These are phyloP conservation scores for Erythrobasidium hasegawianum DNA, from an alignment of 1,284 basidiomycete species.

Conservation along the genomic window DNA sequence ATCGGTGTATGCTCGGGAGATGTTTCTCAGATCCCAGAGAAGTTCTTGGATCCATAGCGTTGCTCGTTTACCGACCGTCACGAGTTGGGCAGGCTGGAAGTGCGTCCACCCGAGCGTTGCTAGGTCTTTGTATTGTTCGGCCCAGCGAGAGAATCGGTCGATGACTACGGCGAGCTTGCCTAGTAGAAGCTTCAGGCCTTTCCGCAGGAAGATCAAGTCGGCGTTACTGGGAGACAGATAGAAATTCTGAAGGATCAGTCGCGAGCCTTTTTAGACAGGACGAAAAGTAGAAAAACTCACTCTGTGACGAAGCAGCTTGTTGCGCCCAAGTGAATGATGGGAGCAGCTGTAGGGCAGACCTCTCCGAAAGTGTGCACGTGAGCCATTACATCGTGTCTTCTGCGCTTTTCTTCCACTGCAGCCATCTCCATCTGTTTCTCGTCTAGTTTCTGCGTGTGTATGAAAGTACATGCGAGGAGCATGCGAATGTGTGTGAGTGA, in stretches of 20 bases:
- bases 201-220: conserved; percentile 92
- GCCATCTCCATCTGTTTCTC: conserved; percentile 88
- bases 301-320: conserved; percentile 99
- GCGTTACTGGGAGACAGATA: too few relatives aligned
- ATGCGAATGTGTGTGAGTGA: background rate
- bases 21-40: conserved; percentile 92
- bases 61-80: conserved; percentile 96
- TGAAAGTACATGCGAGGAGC: too few relatives aligned
- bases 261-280: background rate
- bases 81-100: conserved; percentile 97
- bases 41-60: conserved; percentile 98
- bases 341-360: conserved; percentile 90
- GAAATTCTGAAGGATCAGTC: too few relatives aligned
- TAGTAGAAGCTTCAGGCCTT: conserved; percentile 78
- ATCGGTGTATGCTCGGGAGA: conserved; percentile 85
- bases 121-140: conserved; percentile 54
- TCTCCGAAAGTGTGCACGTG: conserved; percentile 96
- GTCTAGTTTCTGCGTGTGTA: conserved; percentile 65
- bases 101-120: conserved; percentile 87
- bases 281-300: conserved; percentile 55
- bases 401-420: conserved; percentile 90
- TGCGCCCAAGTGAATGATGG: conserved; percentile 95
- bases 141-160: conserved; percentile 79
- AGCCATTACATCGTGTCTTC: conserved; percentile 99
- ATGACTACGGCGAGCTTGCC: conserved; percentile 85